Evolutionary conservation across 2,329 filamentous ascomycete species (phyloP).

Genomic region (Intubia oerlemansii): DNA sequence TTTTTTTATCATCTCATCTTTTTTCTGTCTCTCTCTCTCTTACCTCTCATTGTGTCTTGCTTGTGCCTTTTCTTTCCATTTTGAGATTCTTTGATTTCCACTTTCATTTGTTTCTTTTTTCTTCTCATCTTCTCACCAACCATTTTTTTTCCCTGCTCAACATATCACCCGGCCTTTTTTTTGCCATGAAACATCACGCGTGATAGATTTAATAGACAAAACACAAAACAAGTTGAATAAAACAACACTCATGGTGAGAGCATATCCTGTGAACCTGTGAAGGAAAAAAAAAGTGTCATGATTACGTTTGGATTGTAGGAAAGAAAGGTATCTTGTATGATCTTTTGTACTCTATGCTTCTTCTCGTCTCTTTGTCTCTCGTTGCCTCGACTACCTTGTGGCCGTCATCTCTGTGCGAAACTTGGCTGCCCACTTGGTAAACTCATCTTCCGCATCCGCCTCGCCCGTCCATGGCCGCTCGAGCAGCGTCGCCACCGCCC

Average conservation of each 20-base stretch:
- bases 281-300: neutral
- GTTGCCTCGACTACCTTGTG: too few relatives aligned
- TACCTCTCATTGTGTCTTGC: neutral
- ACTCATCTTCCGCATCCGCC: conserved; percentile 39
- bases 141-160: neutral
- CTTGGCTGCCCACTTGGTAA: conserved; percentile 51
- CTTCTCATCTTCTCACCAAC: neutral
- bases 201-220: too few relatives aligned
- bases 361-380: too few relatives aligned
- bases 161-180: neutral
- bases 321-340: too few relatives aligned
- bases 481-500: conserved; percentile 31
- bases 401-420: conserved; percentile 19
- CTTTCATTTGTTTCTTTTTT: neutral
- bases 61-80: neutral
- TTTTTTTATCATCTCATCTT: neutral
- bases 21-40: neutral
- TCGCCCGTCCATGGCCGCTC: conserved; percentile 36
- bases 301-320: neutral
- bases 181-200: too few relatives aligned
- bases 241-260: neutral
- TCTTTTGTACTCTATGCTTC: too few relatives aligned
- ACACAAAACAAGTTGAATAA: too few relatives aligned
- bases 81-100: neutral
- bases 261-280: too few relatives aligned